Evolutionary conservation across 176 grass and related monocot species (phyloP).

Genomic region (Olyra latifolia): DNA sequence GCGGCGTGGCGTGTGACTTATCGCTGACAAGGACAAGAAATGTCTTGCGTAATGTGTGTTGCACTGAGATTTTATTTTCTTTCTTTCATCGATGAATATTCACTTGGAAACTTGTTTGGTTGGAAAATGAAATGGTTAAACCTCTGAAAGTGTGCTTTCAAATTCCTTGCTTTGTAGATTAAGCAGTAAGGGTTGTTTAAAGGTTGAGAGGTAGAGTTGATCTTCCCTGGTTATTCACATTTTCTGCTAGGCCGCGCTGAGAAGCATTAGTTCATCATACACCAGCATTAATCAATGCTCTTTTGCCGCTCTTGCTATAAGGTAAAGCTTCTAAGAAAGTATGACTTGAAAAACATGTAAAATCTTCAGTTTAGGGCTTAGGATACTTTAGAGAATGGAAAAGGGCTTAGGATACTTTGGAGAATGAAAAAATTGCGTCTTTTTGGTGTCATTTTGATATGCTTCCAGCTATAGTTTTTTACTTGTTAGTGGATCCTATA

Average conservation of each 20-base stretch:
- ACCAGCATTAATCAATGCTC: constrained; percentile 1
- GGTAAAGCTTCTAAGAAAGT: background rate
- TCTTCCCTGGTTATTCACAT: background rate
- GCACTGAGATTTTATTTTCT: background rate
- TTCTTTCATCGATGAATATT: background rate
- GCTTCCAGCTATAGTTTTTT: background rate
- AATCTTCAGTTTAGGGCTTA: too few species aligned
- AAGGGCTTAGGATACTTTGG: too few species aligned
- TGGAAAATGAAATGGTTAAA: constrained; percentile 18
- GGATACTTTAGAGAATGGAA: too few species aligned
- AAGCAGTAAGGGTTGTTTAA: constrained; percentile 19
- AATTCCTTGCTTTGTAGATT: too few species aligned
- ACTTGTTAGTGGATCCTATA: background rate
- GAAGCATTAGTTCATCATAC: background rate
- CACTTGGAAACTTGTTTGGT: background rate
- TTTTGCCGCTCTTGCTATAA: background rate
- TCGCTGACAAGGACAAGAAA: background rate
- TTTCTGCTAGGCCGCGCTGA: background rate
- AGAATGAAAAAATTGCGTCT: background rate
- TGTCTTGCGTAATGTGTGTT: background rate
- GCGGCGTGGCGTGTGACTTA: too few species aligned
- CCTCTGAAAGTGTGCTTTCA: background rate
- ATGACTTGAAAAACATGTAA: background rate
- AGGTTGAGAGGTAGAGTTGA: constrained; percentile 4
- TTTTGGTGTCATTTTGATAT: background rate